Conservation (phyloP, 2,329 filamentous ascomycete genomes). For the Furcasterigmium furcatum region DNA sequence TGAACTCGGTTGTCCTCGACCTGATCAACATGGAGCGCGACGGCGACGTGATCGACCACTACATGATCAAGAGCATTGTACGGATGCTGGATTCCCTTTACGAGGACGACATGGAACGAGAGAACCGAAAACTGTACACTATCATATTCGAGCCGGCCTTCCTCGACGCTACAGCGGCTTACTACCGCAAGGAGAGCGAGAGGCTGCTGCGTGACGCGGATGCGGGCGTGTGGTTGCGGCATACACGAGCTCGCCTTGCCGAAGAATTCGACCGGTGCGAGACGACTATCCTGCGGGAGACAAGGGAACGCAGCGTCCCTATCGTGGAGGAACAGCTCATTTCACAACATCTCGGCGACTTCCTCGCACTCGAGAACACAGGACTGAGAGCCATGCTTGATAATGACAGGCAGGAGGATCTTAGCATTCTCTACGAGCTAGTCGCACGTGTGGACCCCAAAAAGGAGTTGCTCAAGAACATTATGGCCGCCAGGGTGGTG, state of each 20-base stretch:
- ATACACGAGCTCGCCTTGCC: conserved; percentile 68
- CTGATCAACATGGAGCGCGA: conserved; percentile 90
- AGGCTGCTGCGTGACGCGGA: conserved; percentile 74
- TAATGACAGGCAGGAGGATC: conserved; percentile 75
- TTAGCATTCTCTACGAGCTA: conserved; percentile 78
- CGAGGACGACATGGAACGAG: conserved; percentile 73
- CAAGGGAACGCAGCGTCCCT: conserved; percentile 66
- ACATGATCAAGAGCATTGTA: conserved; percentile 76
- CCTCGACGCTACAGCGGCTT: conserved; percentile 64
- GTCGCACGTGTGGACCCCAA: conserved; percentile 73
- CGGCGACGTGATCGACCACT: conserved; percentile 83
- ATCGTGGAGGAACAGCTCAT: conserved; percentile 85
- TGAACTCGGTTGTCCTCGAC: conserved; percentile 81
- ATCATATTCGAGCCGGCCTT: conserved; percentile 80
- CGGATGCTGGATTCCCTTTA: conserved; percentile 90
- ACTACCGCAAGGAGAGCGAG: conserved; percentile 75
- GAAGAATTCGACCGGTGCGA: conserved; percentile 83
- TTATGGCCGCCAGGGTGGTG: conserved; percentile 71
- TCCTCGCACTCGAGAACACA: conserved; percentile 80
- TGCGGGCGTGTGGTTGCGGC: conserved; percentile 76
- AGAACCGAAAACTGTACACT: conserved; percentile 78
- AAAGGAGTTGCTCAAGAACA: conserved; percentile 66
- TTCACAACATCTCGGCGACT: conserved; percentile 70
- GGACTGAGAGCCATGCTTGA: conserved; percentile 89
- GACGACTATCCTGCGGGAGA: conserved; percentile 73